These are phyloP conservation scores for Arctium minus DNA, from an alignment of 129 eudicot genomes.

Conservation along the genomic window DNA sequence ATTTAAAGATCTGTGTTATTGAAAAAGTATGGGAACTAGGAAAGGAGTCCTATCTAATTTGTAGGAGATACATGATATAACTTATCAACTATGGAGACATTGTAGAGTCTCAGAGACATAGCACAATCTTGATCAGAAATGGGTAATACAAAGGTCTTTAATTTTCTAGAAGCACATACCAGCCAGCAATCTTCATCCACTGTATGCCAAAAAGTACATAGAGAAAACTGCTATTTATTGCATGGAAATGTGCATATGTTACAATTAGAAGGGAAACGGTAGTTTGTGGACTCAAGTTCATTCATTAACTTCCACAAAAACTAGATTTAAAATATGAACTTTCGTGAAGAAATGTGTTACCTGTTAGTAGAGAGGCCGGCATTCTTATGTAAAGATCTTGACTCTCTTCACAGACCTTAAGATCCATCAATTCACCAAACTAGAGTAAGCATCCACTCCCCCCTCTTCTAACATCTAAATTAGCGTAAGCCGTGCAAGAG, in stretches of 20 bases:
- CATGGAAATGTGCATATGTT: background rate
- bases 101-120: too few species aligned
- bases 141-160: background rate
- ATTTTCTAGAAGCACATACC: background rate
- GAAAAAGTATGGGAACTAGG: too few species aligned
- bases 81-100: too few species aligned
- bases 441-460: slow-evolving; percentile 50
- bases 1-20: too few species aligned
- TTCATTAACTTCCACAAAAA: background rate
- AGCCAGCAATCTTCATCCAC: background rate
- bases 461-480: slow-evolving; percentile 5
- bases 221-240: background rate
- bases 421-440: slow-evolving; percentile 35
- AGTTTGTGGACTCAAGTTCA: background rate
- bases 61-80: too few species aligned
- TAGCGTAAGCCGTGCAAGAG: slow-evolving; percentile 40
- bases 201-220: background rate
- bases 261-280: background rate
- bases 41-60: too few species aligned
- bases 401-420: slow-evolving; percentile 10
- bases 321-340: background rate
- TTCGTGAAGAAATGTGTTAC: background rate
- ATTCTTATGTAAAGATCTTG: slow-evolving; percentile 16
- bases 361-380: slow-evolving; percentile 10
- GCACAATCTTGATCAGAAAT: background rate